Base-by-base conservation (phyloP, 768 basidiomycete species). In the Leucosporidium scottii region DNA sequence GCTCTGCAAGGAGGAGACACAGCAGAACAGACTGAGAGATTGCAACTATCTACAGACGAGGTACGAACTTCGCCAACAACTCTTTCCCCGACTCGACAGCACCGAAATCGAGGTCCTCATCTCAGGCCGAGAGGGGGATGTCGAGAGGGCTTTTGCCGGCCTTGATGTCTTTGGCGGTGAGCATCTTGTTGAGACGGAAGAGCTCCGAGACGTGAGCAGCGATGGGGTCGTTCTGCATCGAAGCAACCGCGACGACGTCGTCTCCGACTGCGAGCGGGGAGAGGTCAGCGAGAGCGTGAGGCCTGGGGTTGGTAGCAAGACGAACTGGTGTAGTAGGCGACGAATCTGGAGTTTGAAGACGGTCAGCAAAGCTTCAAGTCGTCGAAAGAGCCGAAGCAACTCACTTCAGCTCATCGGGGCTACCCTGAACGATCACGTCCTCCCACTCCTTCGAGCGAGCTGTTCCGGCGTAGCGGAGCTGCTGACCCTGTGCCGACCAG, bases 401-500 rank as follows among this genome's bases (percentile, higher is more conserved):
- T 44, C 15, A 44, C 84, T 93, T 93, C 81, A 92, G 79, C 70
- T 88, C 89, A 10, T 79, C 83, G 0, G 86, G 82, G 76, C 87
- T 82, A 5, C 92, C 92, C 64, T 86, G 84, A 73, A 93, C 84
- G 74, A 86, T 84, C 27, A 90, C 79, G 72, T 92, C 88, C 71
- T 93, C 90, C 74, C 83, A 88, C 2, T 83, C 82, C 4, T 75
- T 75, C 2, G 81, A 47, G 17, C 55, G 81, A 8, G 88, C 86
- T 56, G 86, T 79, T 8, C 92, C 92, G 74, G 87, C 86, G 79
- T 93, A 96, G 59, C 92, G 83, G 53, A 96, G 80, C 74, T 92
- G 89, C 75, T 88, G 86, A 47, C 91, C 91, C 84, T 88, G 88
- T 27, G 90, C 88, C 75, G 89, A 90, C 92, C 92, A 93, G 80